Percentiles rank a stretch among this genome's conserved stretches.
These are phyloP conservation scores for barrel medic (Medicago truncatula) DNA, from an alignment of 306 rosid genomes.

Conservation along the genomic window MtrunA17r5.0-ANR NC_053042.1:34140001-34140500, in stretches of 20 bases:
- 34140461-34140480: conserved; percentile 36
- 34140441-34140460: conserved; percentile 32
- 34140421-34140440: neutral
- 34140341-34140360: neutral
- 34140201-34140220: conserved; percentile 4
- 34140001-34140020: neutral
- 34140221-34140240: neutral
- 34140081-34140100: neutral
- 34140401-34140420: neutral
- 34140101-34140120: neutral
- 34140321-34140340: too few relatives aligned
- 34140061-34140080: conserved; percentile 9
- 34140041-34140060: neutral
- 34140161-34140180: neutral
- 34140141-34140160: neutral
- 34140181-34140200: neutral
- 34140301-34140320: too few relatives aligned
- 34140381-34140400: neutral
- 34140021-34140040: neutral
- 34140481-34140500: conserved; percentile 39
- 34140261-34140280: neutral
- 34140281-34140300: neutral
- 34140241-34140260: neutral
- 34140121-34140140: neutral
- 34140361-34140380: conserved; percentile 5